phyloP scores from a whole-genome alignment of 129 eudicot genomes.

The Flaveria bidentis region DNA sequence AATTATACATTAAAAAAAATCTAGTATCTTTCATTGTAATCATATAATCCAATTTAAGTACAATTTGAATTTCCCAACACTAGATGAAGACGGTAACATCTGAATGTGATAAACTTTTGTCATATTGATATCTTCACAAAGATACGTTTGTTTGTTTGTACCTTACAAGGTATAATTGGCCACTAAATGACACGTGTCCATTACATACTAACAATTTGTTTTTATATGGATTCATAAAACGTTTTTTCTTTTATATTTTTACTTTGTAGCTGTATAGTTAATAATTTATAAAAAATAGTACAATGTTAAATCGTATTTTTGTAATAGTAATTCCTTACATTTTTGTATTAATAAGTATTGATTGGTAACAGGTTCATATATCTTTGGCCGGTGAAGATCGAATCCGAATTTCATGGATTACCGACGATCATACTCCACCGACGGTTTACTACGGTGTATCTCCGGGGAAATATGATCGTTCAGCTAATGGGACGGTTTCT shows the following conservation, averaged over 20 bases:
- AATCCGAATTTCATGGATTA: conserved; percentile 78
- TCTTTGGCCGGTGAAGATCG: conserved; percentile 50
- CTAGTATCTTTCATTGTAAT: not conserved
- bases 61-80: not conserved
- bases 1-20: not conserved
- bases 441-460: conserved; percentile 53
- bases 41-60: not conserved
- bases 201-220: no score
- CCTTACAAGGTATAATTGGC: not conserved
- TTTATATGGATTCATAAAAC: no score
- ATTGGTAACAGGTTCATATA: conserved; percentile 51
- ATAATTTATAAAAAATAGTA: no score
- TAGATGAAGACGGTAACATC: not conserved
- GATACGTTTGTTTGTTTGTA: not conserved
- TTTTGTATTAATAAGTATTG: no score
- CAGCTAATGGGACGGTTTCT: conserved; percentile 46
- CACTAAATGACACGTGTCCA: not conserved
- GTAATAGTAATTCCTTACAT: no score
- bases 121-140: not conserved
- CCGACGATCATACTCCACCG: conserved; percentile 43
- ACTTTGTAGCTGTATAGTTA: no score
- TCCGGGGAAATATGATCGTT: conserved; percentile 31
- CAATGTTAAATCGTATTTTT: no score
- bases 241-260: no score
- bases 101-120: not conserved